phyloP scores from a whole-genome alignment of 495 filamentous ascomycete species.

The Achaetomiella virescens region DNA sequence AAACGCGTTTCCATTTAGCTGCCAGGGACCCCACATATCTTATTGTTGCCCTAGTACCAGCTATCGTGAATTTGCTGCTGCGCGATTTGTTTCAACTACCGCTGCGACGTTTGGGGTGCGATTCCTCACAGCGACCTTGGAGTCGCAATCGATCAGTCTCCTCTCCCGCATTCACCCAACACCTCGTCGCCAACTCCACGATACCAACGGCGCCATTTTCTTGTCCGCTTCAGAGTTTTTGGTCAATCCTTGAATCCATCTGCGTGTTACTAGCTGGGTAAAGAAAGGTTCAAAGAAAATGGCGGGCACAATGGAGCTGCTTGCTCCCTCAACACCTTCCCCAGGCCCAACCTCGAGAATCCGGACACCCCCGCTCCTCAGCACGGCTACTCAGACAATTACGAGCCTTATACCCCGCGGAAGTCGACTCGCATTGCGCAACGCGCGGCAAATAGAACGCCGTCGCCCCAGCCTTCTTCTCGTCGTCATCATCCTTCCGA shows the following conservation, averaged over 20 bases:
- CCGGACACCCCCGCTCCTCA: constrained; percentile 68
- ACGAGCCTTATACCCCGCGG: constrained; percentile 61
- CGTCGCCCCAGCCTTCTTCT: constrained; percentile 40
- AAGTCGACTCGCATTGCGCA: constrained; percentile 50
- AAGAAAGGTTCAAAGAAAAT: background rate
- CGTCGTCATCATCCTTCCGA: constrained; percentile 29
- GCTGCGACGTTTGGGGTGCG: background rate
- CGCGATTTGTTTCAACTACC: constrained; percentile 11
- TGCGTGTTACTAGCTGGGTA: background rate
- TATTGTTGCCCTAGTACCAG: constrained; percentile 10
- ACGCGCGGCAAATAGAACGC: constrained; percentile 33
- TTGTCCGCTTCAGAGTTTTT: background rate
- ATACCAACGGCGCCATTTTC: background rate
- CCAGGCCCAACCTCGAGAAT: constrained; percentile 56
- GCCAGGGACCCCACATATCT: constrained; percentile 10
- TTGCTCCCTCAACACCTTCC: constrained; percentile 38
- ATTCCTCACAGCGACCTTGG: background rate
- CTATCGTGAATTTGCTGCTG: background rate
- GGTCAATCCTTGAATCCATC: too few relatives aligned
- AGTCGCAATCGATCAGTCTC: background rate
- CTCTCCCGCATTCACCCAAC: background rate
- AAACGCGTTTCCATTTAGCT: background rate
- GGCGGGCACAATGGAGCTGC: constrained; percentile 11
- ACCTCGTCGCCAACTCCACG: background rate
- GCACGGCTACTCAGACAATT: constrained; percentile 63